Conservation (phyloP, 495 filamentous ascomycete species). For the Aspergillus mulundensis region DNA sequence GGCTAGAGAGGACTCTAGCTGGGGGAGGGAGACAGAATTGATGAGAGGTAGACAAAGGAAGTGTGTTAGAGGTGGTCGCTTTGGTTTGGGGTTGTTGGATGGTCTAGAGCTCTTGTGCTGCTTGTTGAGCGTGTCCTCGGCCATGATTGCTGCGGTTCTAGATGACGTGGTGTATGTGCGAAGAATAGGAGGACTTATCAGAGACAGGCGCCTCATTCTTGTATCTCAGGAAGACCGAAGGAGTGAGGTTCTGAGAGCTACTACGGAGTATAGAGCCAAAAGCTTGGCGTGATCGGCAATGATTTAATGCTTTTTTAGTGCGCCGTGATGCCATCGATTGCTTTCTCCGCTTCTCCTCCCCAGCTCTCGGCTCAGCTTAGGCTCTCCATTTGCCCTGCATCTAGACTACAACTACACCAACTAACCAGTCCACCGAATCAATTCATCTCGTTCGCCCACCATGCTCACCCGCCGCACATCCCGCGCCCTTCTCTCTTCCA, state of each 20-base stretch:
- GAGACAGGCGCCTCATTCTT: neutral
- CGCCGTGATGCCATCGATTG: constrained; percentile 2
- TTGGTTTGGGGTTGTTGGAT: constrained; percentile 16
- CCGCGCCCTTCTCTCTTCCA: constrained; percentile 17
- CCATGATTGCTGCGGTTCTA: constrained; percentile 13
- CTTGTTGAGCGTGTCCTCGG: neutral
- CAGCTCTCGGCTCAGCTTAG: neutral
- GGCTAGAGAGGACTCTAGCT: constrained; percentile 57
- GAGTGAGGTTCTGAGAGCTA: too few species aligned
- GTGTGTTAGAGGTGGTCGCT: constrained; percentile 63
- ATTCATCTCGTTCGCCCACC: neutral
- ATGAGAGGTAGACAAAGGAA: constrained; percentile 84
- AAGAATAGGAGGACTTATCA: neutral
- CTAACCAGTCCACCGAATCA: neutral
- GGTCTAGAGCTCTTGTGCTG: neutral
- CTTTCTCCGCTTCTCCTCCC: constrained; percentile 9
- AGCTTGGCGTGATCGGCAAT: constrained; percentile 12
- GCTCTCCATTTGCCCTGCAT: neutral
- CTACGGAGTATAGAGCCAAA: neutral
- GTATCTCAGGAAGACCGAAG: neutral
- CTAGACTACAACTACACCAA: neutral
- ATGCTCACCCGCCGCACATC: constrained; percentile 35
- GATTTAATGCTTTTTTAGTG: constrained; percentile 8
- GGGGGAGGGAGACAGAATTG: constrained; percentile 54
- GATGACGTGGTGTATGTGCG: neutral